Evolutionary conservation across 192 early-diverging fungal species (phyloP), one percentile per base, ranked within the genome.

Genomic region (Rhizophagus sp.): DNA sequence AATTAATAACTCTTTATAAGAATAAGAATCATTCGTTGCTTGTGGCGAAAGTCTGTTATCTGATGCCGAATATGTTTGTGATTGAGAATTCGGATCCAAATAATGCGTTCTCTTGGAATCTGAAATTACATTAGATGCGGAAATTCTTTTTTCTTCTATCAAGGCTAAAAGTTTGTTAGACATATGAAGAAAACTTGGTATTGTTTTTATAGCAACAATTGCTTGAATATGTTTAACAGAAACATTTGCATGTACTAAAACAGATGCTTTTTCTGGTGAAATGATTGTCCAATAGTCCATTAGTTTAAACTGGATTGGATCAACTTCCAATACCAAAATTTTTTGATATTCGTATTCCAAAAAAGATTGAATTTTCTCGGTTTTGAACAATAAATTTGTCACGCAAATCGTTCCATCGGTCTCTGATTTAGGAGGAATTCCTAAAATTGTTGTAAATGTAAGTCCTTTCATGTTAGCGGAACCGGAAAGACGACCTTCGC

Each of bases 341-440:
- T 89, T 88, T 81, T 95, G 93, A 84, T 93, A 93, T 74, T 95
- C 93, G 61, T 92, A 94, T n/a, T 91, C 87, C 19, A 94, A 82
- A 64, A 88, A 88, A 0, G 91, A 88, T 62, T 85, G 84, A 39
- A 91, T 72, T 47, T 81, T 71, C 27, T 91, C 84, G 9, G 90
- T 84, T 62, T 81, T 83, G n/a, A 91, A 76, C 33, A 79, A 34
- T 52, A 85, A 24, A 67, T 85, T 84, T 67, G 83, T 82, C 34
- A 87, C 81, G 2, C 82, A 84, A 75, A 81, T 85, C 13, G 62
- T 63, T 41, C 81, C 74, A 50, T 85, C 82, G 9, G 78, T 64
- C 39, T 25, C 12, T 50, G 66, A 71, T n/a, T 19, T 36, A 25
- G 78, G 78, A 61, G 68, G 67, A 9, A 36, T 12, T 62, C 69